Evolutionary conservation across 164 flowering plant genomes (phyloP), one percentile per base, ranked within the genome.

Genomic region (Litsea cubeba): DNA sequence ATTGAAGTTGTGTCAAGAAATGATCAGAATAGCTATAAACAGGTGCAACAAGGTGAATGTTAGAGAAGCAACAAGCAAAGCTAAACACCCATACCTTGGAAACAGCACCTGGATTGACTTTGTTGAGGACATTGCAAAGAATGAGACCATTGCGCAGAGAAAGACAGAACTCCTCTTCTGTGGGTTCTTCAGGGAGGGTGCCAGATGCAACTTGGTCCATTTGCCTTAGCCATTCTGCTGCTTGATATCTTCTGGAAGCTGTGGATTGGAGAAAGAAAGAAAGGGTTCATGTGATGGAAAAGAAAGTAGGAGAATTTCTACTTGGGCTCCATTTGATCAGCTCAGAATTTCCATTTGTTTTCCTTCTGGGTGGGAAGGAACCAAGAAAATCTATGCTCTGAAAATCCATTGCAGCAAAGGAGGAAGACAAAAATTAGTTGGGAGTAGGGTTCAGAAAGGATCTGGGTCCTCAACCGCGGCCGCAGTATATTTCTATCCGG

Each of bases 91-190:
- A 30, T 64, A 92, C 98, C 92, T 94, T 94, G 68, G 71, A 85
- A 49, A 94, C 91, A 20, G 98, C 90, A 0, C 98, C 94, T 3
- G 97, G 97, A 75, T 87, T 87, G 84, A 92, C 91, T 80, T 85
- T 90, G 88, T 94, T 94, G 83, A 94, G 91, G 74, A 89, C 89
- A 70, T 94, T 94, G 93, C 98, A 94, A 23, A 94, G 87, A 69
- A 92, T 88, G 75, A 92, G 89, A 14, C 98, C 98, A 73, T 88
- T 94, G 79, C 98, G 90, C 50, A 94, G 88, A 1, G 88, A 86
- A 51, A 86, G 83, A 70, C 89, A 78, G 84, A 94, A 94, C 32
- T 89, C 89, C 68, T 92, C 94, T 63, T 94, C 98, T 7, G 93
- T 82, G 2, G 96, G 94, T 30, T 89, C 83, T 67, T 72, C 76